Base-by-base conservation (phyloP, 2,329 filamentous ascomycete species). In the Cercospora sp. region DNA sequence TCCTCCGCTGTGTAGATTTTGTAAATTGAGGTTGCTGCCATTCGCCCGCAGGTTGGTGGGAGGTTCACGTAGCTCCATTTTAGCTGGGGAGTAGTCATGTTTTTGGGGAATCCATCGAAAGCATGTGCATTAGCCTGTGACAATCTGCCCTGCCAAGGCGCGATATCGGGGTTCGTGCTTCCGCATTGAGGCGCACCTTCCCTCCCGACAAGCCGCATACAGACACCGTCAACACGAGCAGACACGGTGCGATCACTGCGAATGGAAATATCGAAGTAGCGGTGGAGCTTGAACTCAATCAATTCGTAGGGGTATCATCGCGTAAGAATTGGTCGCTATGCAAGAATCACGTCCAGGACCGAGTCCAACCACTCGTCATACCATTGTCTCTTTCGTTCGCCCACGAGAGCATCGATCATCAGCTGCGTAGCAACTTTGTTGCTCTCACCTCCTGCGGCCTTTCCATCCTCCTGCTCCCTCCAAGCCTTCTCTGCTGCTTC, bases 401-500 rank as follows among this genome's bases (percentile, higher is more conserved):
- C 71, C 6, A 69, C 67, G 13, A 73, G 66, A 20, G 67, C 71
- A 55, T 70, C 67, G 12, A 71, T 68, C 68, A 70, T 70, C 16
- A 64, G 53, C 36, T 55, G 63, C 33, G 66, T 65, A 31, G 42
- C 63, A 26, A 64, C 45, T 40, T 59, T 63, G 45, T 58, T 51
- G 12, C 28, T 63, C 33, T 60, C 63, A 9, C 58, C 66, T 16
- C 58, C 64, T 31, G 65, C 60, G 12, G 82, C 79, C 45, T 72
- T 67, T 3, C 66, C 68, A 16, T 60, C 68, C n/a, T 83, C 80
- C 36, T 71, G 72, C 58, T 80, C 81, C 77, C 81, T 79, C 83
- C 83, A 85, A 59, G 79, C 79, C 65, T 73, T 74, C 73, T 84
- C 83, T 0, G 83, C 83, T 61, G 65, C 74, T 68, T 81, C 78